phyloP scores from a whole-genome alignment of 352 stramenopile species.

The Ophiocytium majus region DNA sequence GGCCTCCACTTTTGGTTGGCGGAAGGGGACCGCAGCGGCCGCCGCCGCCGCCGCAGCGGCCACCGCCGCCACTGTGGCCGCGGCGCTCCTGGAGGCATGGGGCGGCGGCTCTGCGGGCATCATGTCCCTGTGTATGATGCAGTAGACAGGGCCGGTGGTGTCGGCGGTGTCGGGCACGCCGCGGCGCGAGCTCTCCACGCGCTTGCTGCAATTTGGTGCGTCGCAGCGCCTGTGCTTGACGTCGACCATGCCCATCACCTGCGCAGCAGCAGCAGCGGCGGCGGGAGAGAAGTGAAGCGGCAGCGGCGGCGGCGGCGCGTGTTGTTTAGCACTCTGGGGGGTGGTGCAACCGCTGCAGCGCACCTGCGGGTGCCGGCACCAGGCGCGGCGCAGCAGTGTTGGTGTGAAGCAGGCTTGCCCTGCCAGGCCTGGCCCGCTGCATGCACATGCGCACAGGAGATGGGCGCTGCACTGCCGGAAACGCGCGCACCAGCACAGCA shows the following conservation, averaged over 20 bases:
- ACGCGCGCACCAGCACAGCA: neutral
- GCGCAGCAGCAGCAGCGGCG: too few relatives aligned
- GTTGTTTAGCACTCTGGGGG: neutral
- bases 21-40: neutral
- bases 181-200: neutral
- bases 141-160: neutral
- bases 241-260: conserved; percentile 51
- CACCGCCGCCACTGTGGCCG: too few relatives aligned
- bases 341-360: neutral
- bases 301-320: too few relatives aligned
- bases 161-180: too few relatives aligned
- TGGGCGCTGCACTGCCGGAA: neutral
- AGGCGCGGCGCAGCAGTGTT: neutral
- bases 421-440: neutral
- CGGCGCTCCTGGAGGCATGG: neutral
- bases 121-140: neutral
- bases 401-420: neutral
- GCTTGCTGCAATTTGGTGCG: conserved; percentile 41
- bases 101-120: neutral
- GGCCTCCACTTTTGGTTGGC: too few relatives aligned
- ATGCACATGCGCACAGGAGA: neutral
- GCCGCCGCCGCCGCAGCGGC: neutral
- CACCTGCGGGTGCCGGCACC: neutral
- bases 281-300: too few relatives aligned
- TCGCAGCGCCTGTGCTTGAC: conserved; percentile 42